Base-by-base conservation (phyloP, 768 basidiomycete species). In the Collybia sp. region DNA sequence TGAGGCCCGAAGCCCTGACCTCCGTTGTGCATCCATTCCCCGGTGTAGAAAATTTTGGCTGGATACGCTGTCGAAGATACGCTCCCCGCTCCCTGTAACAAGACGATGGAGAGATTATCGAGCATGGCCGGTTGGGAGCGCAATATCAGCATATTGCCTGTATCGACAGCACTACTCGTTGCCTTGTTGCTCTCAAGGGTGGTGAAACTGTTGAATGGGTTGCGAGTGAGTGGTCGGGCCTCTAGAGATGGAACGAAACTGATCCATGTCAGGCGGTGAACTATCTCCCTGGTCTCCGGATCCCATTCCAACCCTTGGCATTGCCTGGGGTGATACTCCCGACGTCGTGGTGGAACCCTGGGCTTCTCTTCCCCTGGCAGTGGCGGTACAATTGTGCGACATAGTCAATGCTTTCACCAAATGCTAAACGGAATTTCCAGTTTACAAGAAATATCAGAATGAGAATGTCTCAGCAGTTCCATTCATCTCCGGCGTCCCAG, bases 401-500 rank as follows among this genome's bases (percentile, higher is more conserved):
- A 12, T 41, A 44, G 42, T 20, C 31, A 47, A 31, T 39, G 25
- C 1, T 33, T n/a, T 15, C 8, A 18, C 19, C 30, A 35, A 18
- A 33, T 18, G 6, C 9, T 40, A 30, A 41, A 25, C 25, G 39
- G 17, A 5, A 32, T 15, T n/a, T n/a, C 12, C 3, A 19, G 12
- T 8, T 31, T 38, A 19, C 47, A 44, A 19, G 8, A 10, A 30
- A 9, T 18, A 33, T 43, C 55, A 58, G n/a, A 64, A 47, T 32
- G 73, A 77, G 34, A 71, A 56, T 19, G 56, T 75, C 9, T 70
- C 72, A 1, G 47, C 74, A 6, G 64, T 73, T 0, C 63, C 72
- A 0, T 70, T 68, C 42, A 17, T 77, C 0, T 47, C 53, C 0
- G 75, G 75, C 0, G 44, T 48, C 4, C 60, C 72, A 1, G 55